These are phyloP conservation scores for Auxenochlorella protothecoides DNA, from an alignment of 139 green algal species.

Conservation along the genomic window DNA sequence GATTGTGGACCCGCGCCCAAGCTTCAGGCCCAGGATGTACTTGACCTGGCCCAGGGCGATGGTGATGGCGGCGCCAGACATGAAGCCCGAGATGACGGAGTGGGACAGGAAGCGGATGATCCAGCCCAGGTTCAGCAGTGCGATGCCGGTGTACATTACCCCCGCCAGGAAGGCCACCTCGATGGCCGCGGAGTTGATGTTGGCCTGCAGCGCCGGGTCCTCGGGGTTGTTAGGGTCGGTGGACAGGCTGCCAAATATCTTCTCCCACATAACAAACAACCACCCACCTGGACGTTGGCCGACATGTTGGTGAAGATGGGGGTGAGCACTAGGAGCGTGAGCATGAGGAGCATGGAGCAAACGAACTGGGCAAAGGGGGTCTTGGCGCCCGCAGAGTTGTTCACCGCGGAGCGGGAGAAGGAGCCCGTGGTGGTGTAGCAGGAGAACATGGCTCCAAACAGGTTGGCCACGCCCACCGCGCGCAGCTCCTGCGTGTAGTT, in stretches of 20 bases:
- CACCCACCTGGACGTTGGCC: slow-evolving; percentile 40
- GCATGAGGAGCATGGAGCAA: slow-evolving; percentile 43
- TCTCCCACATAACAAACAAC: too few species aligned
- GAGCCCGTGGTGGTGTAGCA: slow-evolving; percentile 78
- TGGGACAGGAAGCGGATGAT: slow-evolving; percentile 79
- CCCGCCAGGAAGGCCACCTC: slow-evolving; percentile 60
- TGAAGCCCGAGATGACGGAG: slow-evolving; percentile 77
- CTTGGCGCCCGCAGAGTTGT: slow-evolving; percentile 40
- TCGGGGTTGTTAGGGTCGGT: slow-evolving; percentile 1
- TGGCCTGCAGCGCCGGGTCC: not conserved
- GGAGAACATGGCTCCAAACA: slow-evolving; percentile 65
- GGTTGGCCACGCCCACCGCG: slow-evolving; percentile 76
- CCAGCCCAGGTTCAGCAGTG: slow-evolving; percentile 66
- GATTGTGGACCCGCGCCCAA: slow-evolving; percentile 23
- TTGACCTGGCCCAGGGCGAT: slow-evolving; percentile 38
- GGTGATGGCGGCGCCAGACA: slow-evolving; percentile 72
- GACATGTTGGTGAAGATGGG: slow-evolving; percentile 60
- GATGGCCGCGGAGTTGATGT: slow-evolving; percentile 11
- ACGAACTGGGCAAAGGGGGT: slow-evolving; percentile 47
- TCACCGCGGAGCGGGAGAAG: slow-evolving; percentile 78
- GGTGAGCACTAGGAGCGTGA: slow-evolving; percentile 69
- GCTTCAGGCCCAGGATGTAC: slow-evolving; percentile 36
- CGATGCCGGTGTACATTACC: slow-evolving; percentile 57
- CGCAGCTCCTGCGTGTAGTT: slow-evolving; percentile 76
- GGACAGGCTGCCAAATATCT: slow-evolving; percentile 4